Percentiles rank a stretch among this genome's conserved stretches.
Conservation (phyloP, 768 basidiomycete genomes). For the Clavulina sp. region DNA sequence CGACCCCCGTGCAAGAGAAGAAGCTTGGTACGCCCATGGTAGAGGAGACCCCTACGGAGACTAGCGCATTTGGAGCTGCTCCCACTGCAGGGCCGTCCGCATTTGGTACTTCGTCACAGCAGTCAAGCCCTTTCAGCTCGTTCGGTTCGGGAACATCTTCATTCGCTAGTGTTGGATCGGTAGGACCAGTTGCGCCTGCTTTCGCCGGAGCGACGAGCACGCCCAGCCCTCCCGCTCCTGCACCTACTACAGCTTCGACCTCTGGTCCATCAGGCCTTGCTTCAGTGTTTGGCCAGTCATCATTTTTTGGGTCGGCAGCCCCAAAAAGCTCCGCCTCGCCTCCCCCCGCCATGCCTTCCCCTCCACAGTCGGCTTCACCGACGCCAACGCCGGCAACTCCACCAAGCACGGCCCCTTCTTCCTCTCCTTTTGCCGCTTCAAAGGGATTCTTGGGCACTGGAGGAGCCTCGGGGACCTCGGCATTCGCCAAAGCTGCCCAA, state of each 20-base stretch:
- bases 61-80: no score
- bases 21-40: no score
- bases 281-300: background rate
- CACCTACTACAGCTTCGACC: background rate
- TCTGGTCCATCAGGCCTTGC: background rate
- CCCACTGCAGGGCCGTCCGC: no score
- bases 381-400: background rate
- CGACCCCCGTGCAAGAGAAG: no score
- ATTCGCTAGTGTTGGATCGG: no score
- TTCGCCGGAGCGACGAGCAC: background rate
- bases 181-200: background rate
- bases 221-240: background rate
- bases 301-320: background rate
- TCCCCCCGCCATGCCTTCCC: background rate
- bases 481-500: background rate
- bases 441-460: background rate
- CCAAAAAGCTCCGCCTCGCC: background rate
- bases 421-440: background rate
- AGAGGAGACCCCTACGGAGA: no score
- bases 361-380: background rate
- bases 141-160: no score
- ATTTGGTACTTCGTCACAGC: no score
- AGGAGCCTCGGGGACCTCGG: slow-evolving; percentile 1
- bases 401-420: background rate
- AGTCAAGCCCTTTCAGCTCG: no score